These are phyloP conservation scores for Calocera cornea DNA, from an alignment of 768 basidiomycete species.

Conservation along the genomic window DNA sequence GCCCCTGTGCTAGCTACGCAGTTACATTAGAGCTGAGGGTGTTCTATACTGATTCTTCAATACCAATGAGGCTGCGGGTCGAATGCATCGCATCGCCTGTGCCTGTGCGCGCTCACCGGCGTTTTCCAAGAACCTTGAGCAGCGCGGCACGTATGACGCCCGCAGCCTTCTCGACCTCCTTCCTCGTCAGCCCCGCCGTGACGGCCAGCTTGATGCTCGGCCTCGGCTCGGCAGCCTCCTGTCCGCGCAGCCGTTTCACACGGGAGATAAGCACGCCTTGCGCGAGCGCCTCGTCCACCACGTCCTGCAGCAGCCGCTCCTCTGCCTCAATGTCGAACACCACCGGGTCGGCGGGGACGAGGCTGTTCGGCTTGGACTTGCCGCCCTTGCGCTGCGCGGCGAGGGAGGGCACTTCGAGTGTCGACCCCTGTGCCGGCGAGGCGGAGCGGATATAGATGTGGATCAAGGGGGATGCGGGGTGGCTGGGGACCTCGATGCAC, in stretches of 20 bases:
- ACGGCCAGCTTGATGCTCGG: slow-evolving; percentile 80
- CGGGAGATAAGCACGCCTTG: slow-evolving; percentile 80
- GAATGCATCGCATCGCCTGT: not conserved
- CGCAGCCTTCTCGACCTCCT: slow-evolving; percentile 85
- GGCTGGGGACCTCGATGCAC: slow-evolving; percentile 70
- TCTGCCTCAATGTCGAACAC: slow-evolving; percentile 49
- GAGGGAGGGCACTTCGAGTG: slow-evolving; percentile 20
- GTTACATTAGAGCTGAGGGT: not conserved
- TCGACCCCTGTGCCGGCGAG: slow-evolving; percentile 21
- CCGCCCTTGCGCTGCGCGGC: slow-evolving; percentile 30
- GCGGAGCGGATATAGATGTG: slow-evolving; percentile 52
- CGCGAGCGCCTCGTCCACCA: slow-evolving; percentile 72
- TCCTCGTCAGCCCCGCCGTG: slow-evolving; percentile 63
- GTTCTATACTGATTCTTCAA: not conserved
- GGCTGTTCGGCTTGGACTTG: slow-evolving; percentile 32
- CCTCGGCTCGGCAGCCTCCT: slow-evolving; percentile 67
- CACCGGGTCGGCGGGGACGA: slow-evolving; percentile 31
- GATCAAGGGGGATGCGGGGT: slow-evolving; percentile 74
- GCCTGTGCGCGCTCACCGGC: not conserved
- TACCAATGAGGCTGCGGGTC: not conserved
- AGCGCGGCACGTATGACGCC: slow-evolving; percentile 57
- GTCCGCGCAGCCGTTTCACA: slow-evolving; percentile 65
- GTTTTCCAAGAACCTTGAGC: slow-evolving; percentile 49
- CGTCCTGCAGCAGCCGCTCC: slow-evolving; percentile 73
- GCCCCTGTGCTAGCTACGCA: not conserved